Conservation (phyloP, 371 early-diverging fungal species). For the Batkoa obscura region DNA sequence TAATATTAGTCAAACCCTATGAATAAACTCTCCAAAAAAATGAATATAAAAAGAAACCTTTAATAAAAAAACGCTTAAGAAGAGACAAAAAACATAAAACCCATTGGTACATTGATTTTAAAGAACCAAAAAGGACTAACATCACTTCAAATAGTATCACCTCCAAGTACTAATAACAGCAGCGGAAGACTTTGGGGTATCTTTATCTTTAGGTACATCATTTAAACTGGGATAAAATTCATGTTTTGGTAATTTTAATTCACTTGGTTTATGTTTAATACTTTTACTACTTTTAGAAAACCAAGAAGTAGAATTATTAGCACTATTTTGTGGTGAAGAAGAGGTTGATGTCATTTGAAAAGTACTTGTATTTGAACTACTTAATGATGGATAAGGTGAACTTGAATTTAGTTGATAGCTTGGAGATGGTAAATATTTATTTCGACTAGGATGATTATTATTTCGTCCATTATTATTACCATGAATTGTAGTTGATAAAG, state of each 20-base stretch:
- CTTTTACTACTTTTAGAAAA: conserved; percentile 3
- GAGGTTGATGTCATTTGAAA: background rate
- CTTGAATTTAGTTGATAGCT: background rate
- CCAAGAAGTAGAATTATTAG: background rate
- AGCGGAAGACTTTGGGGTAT: too few species aligned
- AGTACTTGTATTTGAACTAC: background rate
- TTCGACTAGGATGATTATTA: background rate
- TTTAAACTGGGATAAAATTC: background rate
- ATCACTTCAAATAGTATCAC: too few species aligned
- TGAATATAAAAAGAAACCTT: too few species aligned
- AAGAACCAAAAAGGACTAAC: too few species aligned
- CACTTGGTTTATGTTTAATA: background rate
- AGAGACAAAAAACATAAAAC: too few species aligned
- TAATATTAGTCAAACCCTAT: too few species aligned
- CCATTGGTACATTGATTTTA: too few species aligned
- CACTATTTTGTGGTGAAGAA: background rate
- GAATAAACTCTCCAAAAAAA: too few species aligned
- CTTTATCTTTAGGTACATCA: too few species aligned
- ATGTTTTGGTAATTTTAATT: conserved; percentile 3
- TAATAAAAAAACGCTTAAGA: too few species aligned
- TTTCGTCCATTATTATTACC: background rate
- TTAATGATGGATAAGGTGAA: background rate
- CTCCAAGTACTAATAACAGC: too few species aligned
- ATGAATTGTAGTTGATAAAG: too few species aligned
- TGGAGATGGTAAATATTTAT: background rate